These are phyloP conservation scores for Apiotrichum domesticum DNA, from an alignment of 1,284 basidiomycete species.

Conservation along the genomic window DNA sequence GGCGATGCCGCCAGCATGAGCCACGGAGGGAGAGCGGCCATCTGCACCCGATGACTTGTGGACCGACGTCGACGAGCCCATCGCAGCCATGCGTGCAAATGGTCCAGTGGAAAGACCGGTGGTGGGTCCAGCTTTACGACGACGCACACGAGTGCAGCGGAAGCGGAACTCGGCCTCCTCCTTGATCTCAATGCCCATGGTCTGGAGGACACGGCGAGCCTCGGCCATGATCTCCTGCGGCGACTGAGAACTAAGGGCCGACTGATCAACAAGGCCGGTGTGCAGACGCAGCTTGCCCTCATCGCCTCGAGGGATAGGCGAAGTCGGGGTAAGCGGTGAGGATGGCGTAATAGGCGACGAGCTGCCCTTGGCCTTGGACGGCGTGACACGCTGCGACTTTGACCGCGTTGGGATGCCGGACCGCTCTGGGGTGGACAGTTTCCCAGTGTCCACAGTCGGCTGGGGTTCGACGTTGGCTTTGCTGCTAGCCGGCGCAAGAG, in stretches of 20 bases:
- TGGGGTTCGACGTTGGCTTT: slow-evolving; percentile 29
- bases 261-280: slow-evolving; percentile 87
- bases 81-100: slow-evolving; percentile 55
- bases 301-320: slow-evolving; percentile 23
- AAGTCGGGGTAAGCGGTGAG: background rate
- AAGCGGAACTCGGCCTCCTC: slow-evolving; percentile 83
- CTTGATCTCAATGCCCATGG: slow-evolving; percentile 86
- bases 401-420: slow-evolving; percentile 3
- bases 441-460: slow-evolving; percentile 14
- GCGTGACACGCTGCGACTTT: slow-evolving; percentile 8
- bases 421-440: background rate
- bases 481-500: slow-evolving; percentile 13
- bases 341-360: background rate
- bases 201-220: slow-evolving; percentile 68
- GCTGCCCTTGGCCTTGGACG: background rate
- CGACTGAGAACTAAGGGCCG: slow-evolving; percentile 75
- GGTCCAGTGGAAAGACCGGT: slow-evolving; percentile 37
- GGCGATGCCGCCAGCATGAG: slow-evolving; percentile 56
- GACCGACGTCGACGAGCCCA: slow-evolving; percentile 63
- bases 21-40: slow-evolving; percentile 66
- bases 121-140: slow-evolving; percentile 54
- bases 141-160: slow-evolving; percentile 69
- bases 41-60: slow-evolving; percentile 53
- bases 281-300: slow-evolving; percentile 72
- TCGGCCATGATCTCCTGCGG: slow-evolving; percentile 84